These are phyloP conservation scores for Nakazawaea ambrosiae DNA, from an alignment of 805 yeast species.

Conservation along the genomic window DNA sequence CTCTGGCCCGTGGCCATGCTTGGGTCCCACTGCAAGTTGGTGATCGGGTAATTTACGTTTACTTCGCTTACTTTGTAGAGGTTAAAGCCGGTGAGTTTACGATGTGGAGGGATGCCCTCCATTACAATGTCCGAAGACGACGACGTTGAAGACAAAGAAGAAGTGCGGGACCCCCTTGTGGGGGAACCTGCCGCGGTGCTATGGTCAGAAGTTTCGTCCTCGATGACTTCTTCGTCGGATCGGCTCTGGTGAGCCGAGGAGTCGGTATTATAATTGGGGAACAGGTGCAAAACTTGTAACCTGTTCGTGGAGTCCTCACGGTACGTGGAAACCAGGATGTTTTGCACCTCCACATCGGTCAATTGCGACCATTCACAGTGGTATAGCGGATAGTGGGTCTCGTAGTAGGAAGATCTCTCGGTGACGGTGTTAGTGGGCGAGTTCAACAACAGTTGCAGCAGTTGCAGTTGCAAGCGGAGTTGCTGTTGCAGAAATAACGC, in stretches of 20 bases:
- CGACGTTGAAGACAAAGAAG: too few species aligned
- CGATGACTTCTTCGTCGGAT: constrained; percentile 20
- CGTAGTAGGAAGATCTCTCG: constrained; percentile 33
- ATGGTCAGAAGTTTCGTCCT: constrained; percentile 16
- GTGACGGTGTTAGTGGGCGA: background rate
- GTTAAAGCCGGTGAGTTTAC: constrained; percentile 25
- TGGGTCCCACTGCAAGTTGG: constrained; percentile 72
- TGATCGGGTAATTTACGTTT: constrained; percentile 58
- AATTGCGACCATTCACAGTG: constrained; percentile 44
- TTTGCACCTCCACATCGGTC: constrained; percentile 30
- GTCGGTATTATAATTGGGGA: constrained; percentile 15
- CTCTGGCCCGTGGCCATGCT: constrained; percentile 22
- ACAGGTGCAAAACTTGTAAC: constrained; percentile 43
- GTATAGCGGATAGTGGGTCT: constrained; percentile 42
- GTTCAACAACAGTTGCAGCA: constrained; percentile 1
- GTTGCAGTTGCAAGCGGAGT: constrained; percentile 10
- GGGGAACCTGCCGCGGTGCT: too few species aligned
- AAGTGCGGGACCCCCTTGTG: too few species aligned
- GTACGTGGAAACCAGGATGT: constrained; percentile 66
- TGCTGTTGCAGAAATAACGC: constrained; percentile 1
- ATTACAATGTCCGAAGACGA: constrained; percentile 12
- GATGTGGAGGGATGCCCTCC: constrained; percentile 11
- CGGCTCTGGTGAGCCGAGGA: constrained; percentile 21
- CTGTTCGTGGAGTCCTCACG: constrained; percentile 72
- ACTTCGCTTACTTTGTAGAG: constrained; percentile 45